Base-by-base conservation (phyloP, 306 rosid species). In the Cyamopsis tetragonoloba region DNA sequence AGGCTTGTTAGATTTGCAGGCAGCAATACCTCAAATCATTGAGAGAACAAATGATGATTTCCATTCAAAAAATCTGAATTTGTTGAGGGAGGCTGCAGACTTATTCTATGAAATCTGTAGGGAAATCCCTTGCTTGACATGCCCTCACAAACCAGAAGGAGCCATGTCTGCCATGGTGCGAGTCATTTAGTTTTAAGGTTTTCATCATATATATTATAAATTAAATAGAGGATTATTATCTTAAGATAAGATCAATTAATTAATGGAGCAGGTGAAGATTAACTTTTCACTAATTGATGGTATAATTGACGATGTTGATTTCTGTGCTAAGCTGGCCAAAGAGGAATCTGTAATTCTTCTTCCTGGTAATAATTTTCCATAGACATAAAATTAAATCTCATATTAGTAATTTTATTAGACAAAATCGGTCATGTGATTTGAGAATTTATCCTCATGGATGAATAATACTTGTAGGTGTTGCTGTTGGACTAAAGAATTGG, bases 81-180 rank as follows among this genome's bases (percentile, higher is more conserved):
- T 77, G 13, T 11, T 83, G 81, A 86, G 77, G 66, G 81, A 82
- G 64, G 60, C 70, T 64, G 84, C 81, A 53, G 73, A 86, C 57
- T 19, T 77, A 49, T 67, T 79, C 28, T 80, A 67, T 62, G 87
- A 78, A 22, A 37, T 64, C 62, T 44, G 83, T 8, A 62, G 82
- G 68, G 86, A 65, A 64, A 88, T 86, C 14, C 77, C 92, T 62
- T 80, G 86, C 76, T 78, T 88, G 44, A 80, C 77, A 56, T 88
- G 88, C 48, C 89, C 85, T 19, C 77, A 81, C 51, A 86, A 82
- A 70, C 96, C 92, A n/a, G 86, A 88, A 67, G 89, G 88, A 32
- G 77, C 91, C 72, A 77, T 88, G 91, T 10, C 53, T 57, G 84
- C 61, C 2, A 72, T 88, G 96, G 96, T 85, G 62, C 35, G 83